Conservation (phyloP, 2,329 filamentous ascomycete species). For the Fusarium tanahbumbuense region DNA sequence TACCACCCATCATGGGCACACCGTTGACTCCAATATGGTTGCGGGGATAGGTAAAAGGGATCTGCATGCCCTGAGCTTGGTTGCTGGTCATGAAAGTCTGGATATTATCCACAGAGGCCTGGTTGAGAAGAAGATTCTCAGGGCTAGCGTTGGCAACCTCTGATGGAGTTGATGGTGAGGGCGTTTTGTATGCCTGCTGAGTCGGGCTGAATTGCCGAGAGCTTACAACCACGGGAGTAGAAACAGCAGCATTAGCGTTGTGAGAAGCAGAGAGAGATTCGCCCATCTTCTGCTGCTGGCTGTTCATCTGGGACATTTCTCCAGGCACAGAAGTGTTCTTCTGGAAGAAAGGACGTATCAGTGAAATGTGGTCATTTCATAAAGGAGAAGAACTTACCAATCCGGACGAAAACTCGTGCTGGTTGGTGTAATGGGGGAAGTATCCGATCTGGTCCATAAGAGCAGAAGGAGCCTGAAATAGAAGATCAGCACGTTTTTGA, state of each 20-base stretch:
- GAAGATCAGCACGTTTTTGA: slow-evolving; percentile 13
- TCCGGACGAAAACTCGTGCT: neutral
- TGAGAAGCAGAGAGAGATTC: neutral
- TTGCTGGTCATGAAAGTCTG: neutral
- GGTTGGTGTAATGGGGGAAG: neutral
- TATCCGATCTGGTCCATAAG: neutral
- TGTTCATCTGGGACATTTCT: neutral
- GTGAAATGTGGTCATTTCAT: neutral
- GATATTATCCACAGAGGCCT: neutral
- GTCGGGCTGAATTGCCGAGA: neutral
- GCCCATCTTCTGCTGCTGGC: neutral
- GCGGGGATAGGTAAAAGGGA: neutral
- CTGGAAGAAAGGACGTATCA: neutral
- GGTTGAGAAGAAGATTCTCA: neutral
- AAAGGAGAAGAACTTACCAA: neutral
- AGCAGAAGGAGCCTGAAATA: neutral
- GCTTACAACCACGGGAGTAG: neutral
- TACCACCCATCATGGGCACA: neutral
- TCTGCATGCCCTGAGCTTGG: neutral
- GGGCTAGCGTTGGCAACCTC: neutral
- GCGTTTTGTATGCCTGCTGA: neutral
- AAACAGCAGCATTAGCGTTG: neutral
- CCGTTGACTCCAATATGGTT: neutral
- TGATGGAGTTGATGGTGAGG: neutral
- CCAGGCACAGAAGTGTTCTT: neutral